Percentiles rank a stretch among this genome's conserved stretches.
Evolutionary conservation across 805 yeast genomes (phyloP).

Genomic region (Scheffersomyces ergatensis): DNA sequence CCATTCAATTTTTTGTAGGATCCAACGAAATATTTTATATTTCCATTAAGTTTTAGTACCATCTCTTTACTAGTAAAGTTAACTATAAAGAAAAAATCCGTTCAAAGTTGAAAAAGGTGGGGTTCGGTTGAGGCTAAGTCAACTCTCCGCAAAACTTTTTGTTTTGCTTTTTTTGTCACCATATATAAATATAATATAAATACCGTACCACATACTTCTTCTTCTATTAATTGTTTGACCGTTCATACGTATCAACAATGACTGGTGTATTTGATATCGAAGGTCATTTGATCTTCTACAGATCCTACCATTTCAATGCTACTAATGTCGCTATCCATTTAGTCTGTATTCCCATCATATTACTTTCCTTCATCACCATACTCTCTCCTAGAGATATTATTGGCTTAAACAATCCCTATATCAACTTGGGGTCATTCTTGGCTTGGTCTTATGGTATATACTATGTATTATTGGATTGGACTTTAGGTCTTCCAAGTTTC

Average conservation of each 20-base stretch:
- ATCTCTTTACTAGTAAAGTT: no score
- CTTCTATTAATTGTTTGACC: no score
- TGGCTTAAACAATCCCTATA: constrained; percentile 16
- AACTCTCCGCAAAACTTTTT: neutral
- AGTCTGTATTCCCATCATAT: constrained; percentile 75
- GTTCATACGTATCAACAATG: constrained; percentile 24
- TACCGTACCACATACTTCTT: no score
- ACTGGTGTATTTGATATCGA: constrained; percentile 32
- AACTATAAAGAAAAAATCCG: no score
- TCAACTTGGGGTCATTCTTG: constrained; percentile 47
- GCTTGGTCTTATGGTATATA: constrained; percentile 52
- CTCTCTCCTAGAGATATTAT: constrained; percentile 20
- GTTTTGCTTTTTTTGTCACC: neutral
- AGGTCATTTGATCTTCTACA: constrained; percentile 39
- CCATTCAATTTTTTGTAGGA: no score
- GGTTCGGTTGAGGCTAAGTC: neutral
- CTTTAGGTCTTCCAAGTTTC: constrained; percentile 31
- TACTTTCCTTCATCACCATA: constrained; percentile 51
- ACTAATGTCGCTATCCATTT: constrained; percentile 75
- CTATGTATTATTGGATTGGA: constrained; percentile 57
- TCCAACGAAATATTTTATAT: no score
- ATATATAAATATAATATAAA: no score
- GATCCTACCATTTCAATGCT: constrained; percentile 50
- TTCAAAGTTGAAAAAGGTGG: neutral
- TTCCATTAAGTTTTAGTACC: no score